Evolutionary conservation across 164 flowering plant species (phyloP).

Genomic region (Dillenia turbinata): DNA sequence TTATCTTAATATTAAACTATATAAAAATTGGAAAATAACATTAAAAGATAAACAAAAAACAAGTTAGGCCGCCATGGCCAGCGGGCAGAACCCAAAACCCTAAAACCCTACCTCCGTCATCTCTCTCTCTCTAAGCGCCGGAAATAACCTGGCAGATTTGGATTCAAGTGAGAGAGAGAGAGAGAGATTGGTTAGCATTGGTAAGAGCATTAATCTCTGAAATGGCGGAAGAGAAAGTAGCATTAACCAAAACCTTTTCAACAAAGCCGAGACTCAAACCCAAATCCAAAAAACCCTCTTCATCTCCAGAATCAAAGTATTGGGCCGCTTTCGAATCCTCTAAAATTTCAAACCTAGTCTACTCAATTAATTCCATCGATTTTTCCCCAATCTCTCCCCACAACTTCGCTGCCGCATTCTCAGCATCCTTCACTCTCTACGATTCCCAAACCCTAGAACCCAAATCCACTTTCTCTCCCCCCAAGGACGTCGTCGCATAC

Average conservation of each 20-base stretch:
- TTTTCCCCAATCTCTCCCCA: constrained; percentile 68
- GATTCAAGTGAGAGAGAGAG: too few species aligned
- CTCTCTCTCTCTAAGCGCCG: too few species aligned
- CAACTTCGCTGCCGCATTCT: constrained; percentile 60
- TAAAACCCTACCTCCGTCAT: too few species aligned
- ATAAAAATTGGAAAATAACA: too few species aligned
- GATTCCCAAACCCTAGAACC: constrained; percentile 35
- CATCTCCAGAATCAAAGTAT: constrained; percentile 68
- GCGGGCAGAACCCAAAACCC: too few species aligned
- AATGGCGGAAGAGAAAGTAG: constrained; percentile 27
- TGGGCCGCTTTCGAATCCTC: constrained; percentile 83
- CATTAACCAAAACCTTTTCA: constrained; percentile 32
- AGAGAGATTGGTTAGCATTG: too few species aligned
- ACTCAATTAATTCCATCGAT: constrained; percentile 50
- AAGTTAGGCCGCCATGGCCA: too few species aligned
- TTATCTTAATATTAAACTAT: too few species aligned
- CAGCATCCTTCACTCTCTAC: constrained; percentile 62
- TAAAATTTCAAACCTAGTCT: constrained; percentile 40
- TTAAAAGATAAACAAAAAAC: too few species aligned
- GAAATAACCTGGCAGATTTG: too few species aligned
- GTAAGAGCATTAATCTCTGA: too few species aligned
- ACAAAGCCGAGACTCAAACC: constrained; percentile 57
- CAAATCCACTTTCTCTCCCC: constrained; percentile 37
- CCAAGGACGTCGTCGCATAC: constrained; percentile 48
- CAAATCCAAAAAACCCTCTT: constrained; percentile 29